A percentile compares a stretch with the other conserved stretches of the same genome.
Evolutionary conservation across 768 basidiomycete species (phyloP).

Genomic region (Boletus pseudo-olivaceus): DNA sequence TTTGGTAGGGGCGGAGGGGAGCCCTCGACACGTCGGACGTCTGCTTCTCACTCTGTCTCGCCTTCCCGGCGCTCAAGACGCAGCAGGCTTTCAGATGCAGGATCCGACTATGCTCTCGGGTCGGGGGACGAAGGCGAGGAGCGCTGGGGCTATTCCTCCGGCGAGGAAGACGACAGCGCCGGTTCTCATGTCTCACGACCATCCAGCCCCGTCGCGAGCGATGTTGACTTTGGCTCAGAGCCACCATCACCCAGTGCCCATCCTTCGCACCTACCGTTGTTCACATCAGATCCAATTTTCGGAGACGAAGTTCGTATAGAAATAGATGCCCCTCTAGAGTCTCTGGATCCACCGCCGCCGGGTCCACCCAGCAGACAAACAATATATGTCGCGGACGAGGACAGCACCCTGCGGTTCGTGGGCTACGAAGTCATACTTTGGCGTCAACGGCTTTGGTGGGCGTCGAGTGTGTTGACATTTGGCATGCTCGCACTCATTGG

Average conservation of each 20-base stretch:
- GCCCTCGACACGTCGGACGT: slow-evolving; percentile 44
- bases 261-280: slow-evolving; percentile 56
- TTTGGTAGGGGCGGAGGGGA: slow-evolving; percentile 53
- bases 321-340: slow-evolving; percentile 63
- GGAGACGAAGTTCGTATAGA: slow-evolving; percentile 82
- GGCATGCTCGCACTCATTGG: slow-evolving; percentile 80
- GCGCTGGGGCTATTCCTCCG: slow-evolving; percentile 92
- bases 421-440: slow-evolving; percentile 71
- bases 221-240: slow-evolving; percentile 70
- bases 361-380: slow-evolving; percentile 86
- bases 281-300: slow-evolving; percentile 75
- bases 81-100: slow-evolving; percentile 50
- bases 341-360: slow-evolving; percentile 66
- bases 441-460: slow-evolving; percentile 67
- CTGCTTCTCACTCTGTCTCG: slow-evolving; percentile 54
- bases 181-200: slow-evolving; percentile 20
- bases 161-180: slow-evolving; percentile 62
- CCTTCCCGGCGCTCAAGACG: slow-evolving; percentile 48
- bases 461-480: slow-evolving; percentile 60
- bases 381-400: slow-evolving; percentile 85
- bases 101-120: slow-evolving; percentile 56
- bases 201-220: slow-evolving; percentile 39
- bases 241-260: slow-evolving; percentile 52
- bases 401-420: slow-evolving; percentile 79
- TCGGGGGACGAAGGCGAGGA: slow-evolving; percentile 61